phyloP scores from a whole-genome alignment of 2,329 filamentous ascomycete genomes.

The Grosmannia huntii region DNA sequence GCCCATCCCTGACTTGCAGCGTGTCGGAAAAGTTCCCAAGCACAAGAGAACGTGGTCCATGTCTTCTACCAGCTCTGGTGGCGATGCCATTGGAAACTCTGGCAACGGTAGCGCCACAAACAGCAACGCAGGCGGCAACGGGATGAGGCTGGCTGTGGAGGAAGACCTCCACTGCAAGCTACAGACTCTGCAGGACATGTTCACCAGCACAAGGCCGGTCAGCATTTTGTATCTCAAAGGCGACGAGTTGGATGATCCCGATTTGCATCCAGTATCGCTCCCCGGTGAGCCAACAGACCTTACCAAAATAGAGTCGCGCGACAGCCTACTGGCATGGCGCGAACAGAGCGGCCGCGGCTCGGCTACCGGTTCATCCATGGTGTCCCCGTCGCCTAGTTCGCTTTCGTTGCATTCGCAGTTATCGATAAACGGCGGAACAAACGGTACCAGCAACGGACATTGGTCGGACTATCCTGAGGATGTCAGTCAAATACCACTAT shows the following conservation, averaged over 20 bases:
- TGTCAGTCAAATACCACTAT: slow-evolving; percentile 24
- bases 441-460: not conserved
- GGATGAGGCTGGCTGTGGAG: slow-evolving; percentile 40
- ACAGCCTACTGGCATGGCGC: slow-evolving; percentile 34
- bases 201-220: slow-evolving; percentile 66
- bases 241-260: slow-evolving; percentile 66
- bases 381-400: slow-evolving; percentile 55
- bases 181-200: slow-evolving; percentile 74
- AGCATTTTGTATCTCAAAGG: slow-evolving; percentile 69
- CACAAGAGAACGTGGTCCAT: slow-evolving; percentile 95
- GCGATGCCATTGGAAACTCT: slow-evolving; percentile 19
- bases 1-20: slow-evolving; percentile 26
- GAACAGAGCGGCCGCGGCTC: slow-evolving; percentile 42
- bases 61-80: slow-evolving; percentile 60
- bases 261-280: slow-evolving; percentile 63
- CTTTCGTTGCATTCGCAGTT: slow-evolving; percentile 47
- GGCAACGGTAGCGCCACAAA: slow-evolving; percentile 1
- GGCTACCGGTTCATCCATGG: slow-evolving; percentile 46
- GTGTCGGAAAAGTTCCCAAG: slow-evolving; percentile 73
- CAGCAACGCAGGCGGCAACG: slow-evolving; percentile 5
- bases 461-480: slow-evolving; percentile 10
- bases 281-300: slow-evolving; percentile 54
- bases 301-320: slow-evolving; percentile 36
- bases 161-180: slow-evolving; percentile 73
- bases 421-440: slow-evolving; percentile 32